Evolutionary conservation across 495 filamentous ascomycete genomes (phyloP), one percentile per base, ranked within the genome.

Genomic region (Annulohypoxylon stygium): DNA sequence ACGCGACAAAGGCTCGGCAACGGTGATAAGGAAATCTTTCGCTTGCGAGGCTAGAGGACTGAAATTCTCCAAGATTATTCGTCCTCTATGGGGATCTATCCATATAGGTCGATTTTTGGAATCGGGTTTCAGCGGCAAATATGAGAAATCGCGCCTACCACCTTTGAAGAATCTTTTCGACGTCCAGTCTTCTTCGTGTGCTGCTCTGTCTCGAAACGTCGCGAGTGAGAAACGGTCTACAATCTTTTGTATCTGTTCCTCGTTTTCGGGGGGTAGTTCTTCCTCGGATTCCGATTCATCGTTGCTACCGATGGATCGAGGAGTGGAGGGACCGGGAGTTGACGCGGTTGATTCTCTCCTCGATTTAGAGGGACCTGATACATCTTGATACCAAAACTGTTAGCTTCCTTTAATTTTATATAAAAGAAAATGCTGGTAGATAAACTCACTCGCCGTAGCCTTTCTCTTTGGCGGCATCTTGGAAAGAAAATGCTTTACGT

Each of bases 21-120:
- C 93, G 47, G 95, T 97, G 59, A 95, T 97, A 64, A 99, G 85
- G 80, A 99, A 98, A 78, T 97, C 94, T 72, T 97, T 93, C 2
- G 94, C 96, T 76, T 95, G 91, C 37, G 90, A 85, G 20, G 94
- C 92, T 45, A 95, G 81, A 1, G 94, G 92, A 36, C 90, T 94
- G 84, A 98, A 98, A 70, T 93, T 97, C 85, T 99, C 96, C n/a
- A 98, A 86, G 25, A 96, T 93, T 78, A 99, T 95, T 68, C 90
- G 89, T 50, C 93, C 94, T 75, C 91, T 92, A 23, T 85, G 76
- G 0, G 93, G 93, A 80, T 98, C 93, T 74, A 99, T 94, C 92
- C 93, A 98, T 53, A 99, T 84, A 23, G 96, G 96, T 11, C 96
- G 90, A 71, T 92, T 92, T 50, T 88, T 88, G 85, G 97, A 94